Percentiles rank a stretch among this genome's conserved stretches.
phyloP scores from a whole-genome alignment of 2,329 filamentous ascomycete genomes.

The Thermothelomyces thermophilus region DNA sequence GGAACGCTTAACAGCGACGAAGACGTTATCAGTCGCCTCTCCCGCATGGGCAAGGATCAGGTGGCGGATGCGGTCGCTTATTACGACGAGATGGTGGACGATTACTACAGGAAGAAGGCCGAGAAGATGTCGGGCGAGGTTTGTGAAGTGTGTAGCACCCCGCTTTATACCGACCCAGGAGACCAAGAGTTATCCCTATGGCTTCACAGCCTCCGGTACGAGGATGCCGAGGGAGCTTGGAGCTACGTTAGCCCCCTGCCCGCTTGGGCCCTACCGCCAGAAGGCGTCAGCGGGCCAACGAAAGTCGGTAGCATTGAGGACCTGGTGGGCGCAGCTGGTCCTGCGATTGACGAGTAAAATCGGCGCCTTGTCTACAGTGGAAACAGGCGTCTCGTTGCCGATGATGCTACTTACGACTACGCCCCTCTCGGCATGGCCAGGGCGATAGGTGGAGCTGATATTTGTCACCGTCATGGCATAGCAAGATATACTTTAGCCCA shows the following conservation, averaged over 20 bases:
- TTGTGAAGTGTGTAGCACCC: conserved; percentile 77
- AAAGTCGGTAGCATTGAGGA: conserved; percentile 57
- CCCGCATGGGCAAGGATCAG: conserved; percentile 90
- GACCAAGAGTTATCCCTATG: conserved; percentile 86
- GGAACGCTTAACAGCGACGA: conserved; percentile 69
- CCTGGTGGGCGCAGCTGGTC: conserved; percentile 49
- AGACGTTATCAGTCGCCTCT: conserved; percentile 78
- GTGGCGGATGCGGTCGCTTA: conserved; percentile 86
- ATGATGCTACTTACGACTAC: too few species aligned
- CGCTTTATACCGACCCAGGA: conserved; percentile 88
- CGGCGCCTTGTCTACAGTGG: background rate
- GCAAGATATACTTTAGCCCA: too few species aligned
- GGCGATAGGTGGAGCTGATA: too few species aligned
- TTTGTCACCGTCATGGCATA: too few species aligned
- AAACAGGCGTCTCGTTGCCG: too few species aligned
- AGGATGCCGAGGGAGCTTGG: conserved; percentile 77
- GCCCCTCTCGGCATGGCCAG: too few species aligned
- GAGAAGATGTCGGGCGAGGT: conserved; percentile 86
- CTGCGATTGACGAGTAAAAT: conserved; percentile 30
- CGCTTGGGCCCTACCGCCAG: conserved; percentile 77
- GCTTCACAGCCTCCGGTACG: conserved; percentile 86
- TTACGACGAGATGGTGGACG: conserved; percentile 86
- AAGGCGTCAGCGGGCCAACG: conserved; percentile 63
- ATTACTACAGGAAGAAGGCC: conserved; percentile 83
- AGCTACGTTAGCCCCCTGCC: conserved; percentile 80